Conservation (phyloP, 2,329 filamentous ascomycete species). For the Orbilia brochopaga region DNA sequence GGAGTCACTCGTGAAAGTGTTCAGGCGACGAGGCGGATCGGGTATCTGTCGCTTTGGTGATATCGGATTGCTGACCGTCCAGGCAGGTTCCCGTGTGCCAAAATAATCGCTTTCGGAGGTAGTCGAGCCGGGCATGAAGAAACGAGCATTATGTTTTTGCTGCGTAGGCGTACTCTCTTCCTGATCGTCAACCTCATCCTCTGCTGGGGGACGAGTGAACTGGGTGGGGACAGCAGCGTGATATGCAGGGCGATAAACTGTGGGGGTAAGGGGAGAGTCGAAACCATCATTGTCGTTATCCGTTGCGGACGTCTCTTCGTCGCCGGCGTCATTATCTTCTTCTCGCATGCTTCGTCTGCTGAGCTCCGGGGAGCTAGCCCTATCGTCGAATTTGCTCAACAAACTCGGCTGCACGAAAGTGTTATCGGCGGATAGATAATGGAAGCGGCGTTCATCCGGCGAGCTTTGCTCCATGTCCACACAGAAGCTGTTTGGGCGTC, state of each 20-base stretch:
- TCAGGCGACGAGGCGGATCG: constrained; percentile 25
- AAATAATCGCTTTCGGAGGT: constrained; percentile 47
- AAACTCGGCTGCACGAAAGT: constrained; percentile 21
- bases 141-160: constrained; percentile 44
- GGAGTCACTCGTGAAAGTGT: constrained; percentile 31
- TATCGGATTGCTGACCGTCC: constrained; percentile 32
- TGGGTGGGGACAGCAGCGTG: constrained; percentile 37
- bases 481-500: constrained; percentile 13
- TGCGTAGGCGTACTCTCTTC: constrained; percentile 48
- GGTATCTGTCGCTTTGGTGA: constrained; percentile 36
- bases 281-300: constrained; percentile 47
- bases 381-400: constrained; percentile 33
- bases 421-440: constrained; percentile 9
- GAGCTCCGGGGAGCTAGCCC: constrained; percentile 43
- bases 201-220: constrained; percentile 22
- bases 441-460: constrained; percentile 12
- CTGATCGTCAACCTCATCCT: constrained; percentile 42
- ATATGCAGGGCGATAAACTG: constrained; percentile 36
- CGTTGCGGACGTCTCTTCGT: constrained; percentile 51
- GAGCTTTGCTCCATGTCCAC: constrained; percentile 18
- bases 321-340: constrained; percentile 45
- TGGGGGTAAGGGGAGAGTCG: constrained; percentile 45
- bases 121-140: constrained; percentile 28
- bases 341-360: constrained; percentile 36
- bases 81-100: constrained; percentile 34